These are phyloP conservation scores for Clarireedia paspali DNA, from an alignment of 2,329 filamentous ascomycete genomes.

Conservation along the genomic window DNA sequence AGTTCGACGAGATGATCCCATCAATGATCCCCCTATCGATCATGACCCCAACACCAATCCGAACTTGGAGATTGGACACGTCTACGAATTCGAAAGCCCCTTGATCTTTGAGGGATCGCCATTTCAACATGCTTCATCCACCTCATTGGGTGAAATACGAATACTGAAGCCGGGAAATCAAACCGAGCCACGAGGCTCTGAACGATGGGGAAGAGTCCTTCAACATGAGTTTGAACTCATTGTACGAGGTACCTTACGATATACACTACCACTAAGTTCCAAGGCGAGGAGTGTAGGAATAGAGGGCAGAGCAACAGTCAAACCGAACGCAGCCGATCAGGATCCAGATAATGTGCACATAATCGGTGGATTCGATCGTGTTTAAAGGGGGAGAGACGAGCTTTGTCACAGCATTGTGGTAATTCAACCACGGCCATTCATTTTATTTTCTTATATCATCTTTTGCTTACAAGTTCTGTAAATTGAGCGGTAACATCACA, in stretches of 20 bases:
- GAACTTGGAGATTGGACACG: constrained; percentile 86
- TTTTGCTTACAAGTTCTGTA: constrained; percentile 8
- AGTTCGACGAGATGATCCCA: constrained; percentile 24
- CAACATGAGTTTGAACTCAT: constrained; percentile 92
- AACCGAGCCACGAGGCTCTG: constrained; percentile 72
- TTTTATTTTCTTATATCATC: constrained; percentile 1
- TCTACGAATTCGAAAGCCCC: constrained; percentile 79
- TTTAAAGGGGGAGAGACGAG: background rate
- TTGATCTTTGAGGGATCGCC: constrained; percentile 86
- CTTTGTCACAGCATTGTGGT: background rate
- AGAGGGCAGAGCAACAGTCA: constrained; percentile 50
- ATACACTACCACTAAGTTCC: constrained; percentile 56
- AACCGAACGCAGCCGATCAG: constrained; percentile 41
- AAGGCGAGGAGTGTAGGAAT: constrained; percentile 52
- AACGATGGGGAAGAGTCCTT: constrained; percentile 84
- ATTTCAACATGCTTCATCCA: constrained; percentile 64
- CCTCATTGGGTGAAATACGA: constrained; percentile 76
- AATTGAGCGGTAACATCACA: constrained; percentile 7
- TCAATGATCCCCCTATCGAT: constrained; percentile 37
- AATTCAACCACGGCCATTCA: background rate
- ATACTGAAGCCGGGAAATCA: constrained; percentile 78
- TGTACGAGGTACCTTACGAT: constrained; percentile 83
- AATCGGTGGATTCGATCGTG: constrained; percentile 8
- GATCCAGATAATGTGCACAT: constrained; percentile 26
- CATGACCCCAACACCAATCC: constrained; percentile 59